Base-by-base conservation (phyloP, 106 monocot genomes). In the Dactylorhiza incarnata region DNA sequence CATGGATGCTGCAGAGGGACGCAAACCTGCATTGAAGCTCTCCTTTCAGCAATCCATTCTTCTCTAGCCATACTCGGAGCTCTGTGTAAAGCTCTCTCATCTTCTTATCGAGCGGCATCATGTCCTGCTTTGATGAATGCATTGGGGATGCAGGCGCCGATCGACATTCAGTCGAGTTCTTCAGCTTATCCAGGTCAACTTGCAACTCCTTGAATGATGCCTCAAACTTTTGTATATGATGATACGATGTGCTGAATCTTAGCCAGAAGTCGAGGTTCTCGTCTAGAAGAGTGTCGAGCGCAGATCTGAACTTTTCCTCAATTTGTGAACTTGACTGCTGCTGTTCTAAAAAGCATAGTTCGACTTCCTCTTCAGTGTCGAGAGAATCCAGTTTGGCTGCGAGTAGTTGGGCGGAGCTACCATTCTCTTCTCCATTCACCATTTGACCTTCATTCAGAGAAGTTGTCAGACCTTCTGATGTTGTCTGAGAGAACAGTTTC, bases 181-280 rank as follows among this genome's bases (percentile, higher is more conserved):
- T 84, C n/a, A 76, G 56, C 67, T 86, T 86, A 7, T 82, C 73
- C 12, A 89, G 54, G 45, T 86, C 81, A 19, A 67, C 76, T 74
- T 89, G 79, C 10, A 97, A 44, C 7, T 83, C 78, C 14, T 86
- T 73, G 29, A 87, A 87, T 14, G 56, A 45, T 3, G 78, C 19
- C 49, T 81, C 82, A 71, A 89, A 87, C 37, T 83, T 85, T 78
- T 91, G 90, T 46, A 93, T 91, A 67, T 97, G 85, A 74, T 97
- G 90, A 56, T 91, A 93, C 17, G 96, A 87, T 29, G 93, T 87
- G 79, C 91, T 89, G 78, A 97, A 93, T 59, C 93, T 84, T 68
- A 94, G 76, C 96, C 96, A 97, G 75, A 97, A 97, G 49, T 91
- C 87, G 51, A 97, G 81, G 83, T 97, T 97, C 80, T 97, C 89